Conservation (phyloP, 2,329 filamentous ascomycete genomes). For the Camillea tinctor region DNA sequence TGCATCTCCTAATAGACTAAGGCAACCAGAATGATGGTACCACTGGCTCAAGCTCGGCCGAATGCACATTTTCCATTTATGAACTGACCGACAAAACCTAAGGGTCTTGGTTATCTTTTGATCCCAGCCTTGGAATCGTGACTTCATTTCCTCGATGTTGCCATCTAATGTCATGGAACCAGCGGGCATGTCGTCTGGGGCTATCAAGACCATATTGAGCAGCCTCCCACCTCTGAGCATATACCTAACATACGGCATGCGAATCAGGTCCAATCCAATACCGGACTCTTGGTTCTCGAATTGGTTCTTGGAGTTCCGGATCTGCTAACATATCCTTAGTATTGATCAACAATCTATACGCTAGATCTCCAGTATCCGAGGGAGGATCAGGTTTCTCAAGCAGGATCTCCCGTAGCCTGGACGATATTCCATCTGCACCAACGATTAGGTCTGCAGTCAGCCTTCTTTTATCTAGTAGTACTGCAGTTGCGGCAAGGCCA, state of each 20-base stretch:
- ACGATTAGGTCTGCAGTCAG: constrained; percentile 22
- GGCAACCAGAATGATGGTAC: constrained; percentile 53
- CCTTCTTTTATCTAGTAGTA: constrained; percentile 29
- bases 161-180: constrained; percentile 37
- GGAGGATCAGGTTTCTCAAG: constrained; percentile 26
- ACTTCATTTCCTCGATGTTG: constrained; percentile 38
- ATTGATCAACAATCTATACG: constrained; percentile 35
- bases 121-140: constrained; percentile 57
- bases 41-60: constrained; percentile 42
- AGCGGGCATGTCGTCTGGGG: constrained; percentile 47
- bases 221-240: constrained; percentile 42
- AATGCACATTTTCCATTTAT: constrained; percentile 44
- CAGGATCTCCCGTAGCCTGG: constrained; percentile 23
- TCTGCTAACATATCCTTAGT: constrained; percentile 26
- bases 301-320: constrained; percentile 25
- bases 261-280: constrained; percentile 13
- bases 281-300: constrained; percentile 23
- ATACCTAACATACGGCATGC: constrained; percentile 35
- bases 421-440: constrained; percentile 28
- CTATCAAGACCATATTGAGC: constrained; percentile 49
- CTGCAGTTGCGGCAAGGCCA: constrained; percentile 34
- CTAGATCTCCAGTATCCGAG: constrained; percentile 34
- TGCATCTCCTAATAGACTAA: constrained; percentile 59
- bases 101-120: constrained; percentile 55
- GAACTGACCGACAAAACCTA: constrained; percentile 54